These are phyloP conservation scores for Stentor coeruleus DNA, from an alignment of 73 alveolate genomes.

Conservation along the genomic window DNA sequence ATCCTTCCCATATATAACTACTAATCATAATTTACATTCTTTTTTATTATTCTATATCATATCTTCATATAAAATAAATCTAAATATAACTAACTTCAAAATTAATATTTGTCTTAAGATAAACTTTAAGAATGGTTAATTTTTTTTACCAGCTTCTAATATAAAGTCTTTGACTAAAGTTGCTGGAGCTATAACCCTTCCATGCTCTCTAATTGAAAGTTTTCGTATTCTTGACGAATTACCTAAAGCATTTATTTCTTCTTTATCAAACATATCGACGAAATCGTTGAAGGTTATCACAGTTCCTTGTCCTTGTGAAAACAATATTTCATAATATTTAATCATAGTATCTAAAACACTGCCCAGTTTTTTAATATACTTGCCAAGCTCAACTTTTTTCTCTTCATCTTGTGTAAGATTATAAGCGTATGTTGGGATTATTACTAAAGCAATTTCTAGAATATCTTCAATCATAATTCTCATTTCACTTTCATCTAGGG, in stretches of 20 bases:
- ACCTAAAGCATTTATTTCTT: neutral
- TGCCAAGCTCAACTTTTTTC: neutral
- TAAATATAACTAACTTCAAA: too few species aligned
- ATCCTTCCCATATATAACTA: too few species aligned
- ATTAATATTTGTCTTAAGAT: too few species aligned
- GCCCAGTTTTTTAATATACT: neutral
- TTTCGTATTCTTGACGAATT: neutral
- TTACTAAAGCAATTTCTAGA: neutral
- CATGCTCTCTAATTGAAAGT: neutral
- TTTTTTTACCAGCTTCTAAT: neutral
- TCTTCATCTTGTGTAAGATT: neutral
- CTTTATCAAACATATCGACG: neutral
- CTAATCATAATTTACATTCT: too few species aligned
- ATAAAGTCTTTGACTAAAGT: neutral
- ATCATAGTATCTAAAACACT: neutral
- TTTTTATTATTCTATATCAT: too few species aligned
- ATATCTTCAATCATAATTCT: neutral
- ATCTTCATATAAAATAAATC: too few species aligned
- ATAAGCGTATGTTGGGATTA: neutral
- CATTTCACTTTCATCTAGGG: neutral
- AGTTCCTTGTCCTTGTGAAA: neutral
- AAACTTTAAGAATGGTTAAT: too few species aligned
- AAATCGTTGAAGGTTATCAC: neutral
- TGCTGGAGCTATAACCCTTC: neutral
- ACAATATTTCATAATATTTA: neutral